Percentiles rank a stretch among this genome's conserved stretches.
Conservation (phyloP, 1,139 yeast genomes). For the Kodamaea alishanica region DNA sequence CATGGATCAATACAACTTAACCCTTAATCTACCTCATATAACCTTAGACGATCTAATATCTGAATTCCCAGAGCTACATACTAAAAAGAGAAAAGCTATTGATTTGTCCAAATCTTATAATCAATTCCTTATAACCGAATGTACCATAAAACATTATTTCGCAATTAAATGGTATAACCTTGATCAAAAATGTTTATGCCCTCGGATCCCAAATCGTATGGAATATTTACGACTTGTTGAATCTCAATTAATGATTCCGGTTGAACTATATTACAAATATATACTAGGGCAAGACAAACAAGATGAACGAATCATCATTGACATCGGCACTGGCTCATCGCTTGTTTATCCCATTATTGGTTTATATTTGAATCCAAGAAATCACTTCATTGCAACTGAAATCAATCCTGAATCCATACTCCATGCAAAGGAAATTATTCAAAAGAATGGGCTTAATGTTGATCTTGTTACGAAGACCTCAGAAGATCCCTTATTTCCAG, state of each 20-base stretch:
- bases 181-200: conserved; percentile 17
- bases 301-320: conserved; percentile 13
- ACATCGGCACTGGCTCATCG: conserved; percentile 24
- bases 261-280: conserved; percentile 7
- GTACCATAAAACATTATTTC: conserved; percentile 15
- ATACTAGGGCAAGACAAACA: background rate
- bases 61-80: conserved; percentile 9
- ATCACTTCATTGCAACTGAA: conserved; percentile 17
- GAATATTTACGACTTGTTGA: conserved; percentile 18
- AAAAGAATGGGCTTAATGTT: conserved; percentile 2
- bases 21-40: conserved; percentile 8
- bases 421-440: conserved; percentile 10
- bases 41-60: conserved; percentile 7
- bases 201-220: conserved; percentile 19
- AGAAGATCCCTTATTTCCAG: conserved; percentile 1
- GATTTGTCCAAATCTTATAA: conserved; percentile 13
- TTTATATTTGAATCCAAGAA: conserved; percentile 3
- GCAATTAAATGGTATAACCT: conserved; percentile 12
- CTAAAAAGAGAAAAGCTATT: background rate
- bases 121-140: conserved; percentile 19
- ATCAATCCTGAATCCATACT: conserved; percentile 13
- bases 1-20: too few species aligned
- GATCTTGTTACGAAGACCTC: background rate
- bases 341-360: conserved; percentile 18
- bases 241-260: conserved; percentile 9